Base-by-base conservation (phyloP, 2,329 filamentous ascomycete genomes). In the Aureobasidium leucospermi region DNA sequence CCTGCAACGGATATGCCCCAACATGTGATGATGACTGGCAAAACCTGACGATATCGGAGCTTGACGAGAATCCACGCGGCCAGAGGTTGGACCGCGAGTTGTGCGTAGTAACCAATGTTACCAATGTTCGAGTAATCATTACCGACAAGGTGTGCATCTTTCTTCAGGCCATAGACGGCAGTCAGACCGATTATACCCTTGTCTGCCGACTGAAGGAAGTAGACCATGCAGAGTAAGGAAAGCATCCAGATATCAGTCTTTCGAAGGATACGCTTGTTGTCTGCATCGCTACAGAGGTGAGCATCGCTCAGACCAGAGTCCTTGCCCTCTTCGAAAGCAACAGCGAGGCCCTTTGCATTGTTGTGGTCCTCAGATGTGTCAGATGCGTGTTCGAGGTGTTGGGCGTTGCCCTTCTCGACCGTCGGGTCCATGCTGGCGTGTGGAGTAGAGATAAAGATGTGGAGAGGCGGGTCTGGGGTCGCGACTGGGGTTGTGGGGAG, bases 61-160 rank as follows among this genome's bases (percentile, higher is more conserved):
- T 61, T 61, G 32, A 61, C 60, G 28, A 61, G 55, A 3, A 61
- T 45, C 36, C 46, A 59, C 31, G 60, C 60, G 38, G 60, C 60
- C 3, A 61, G 9, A n/a, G 60, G 60, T 16, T 63, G 59, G 4
- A 61, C 59, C 4, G 41, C 59, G 1, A 63, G 57, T 36, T 63
- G 58, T 46, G 55, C 62, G 28, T 62, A 62, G 56, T 61, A 63
- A 45, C 60, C 59, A 6, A 63, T 63, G 29, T 57, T 63, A 10
- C 61, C 63, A 6, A 63, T 62, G 48, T 60, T 62, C 23, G 55
- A 49, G 39, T 63, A 64, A 16, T 63, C 59, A 19, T 64, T 61
- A 4, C 61, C 63, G 3, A 57, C 36, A n/a, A 64, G 61, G 8
- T 64, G 38, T 8, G 56, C 60, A 34, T 64, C 63, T 28, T 47